A percentile compares a stretch with the other conserved stretches of the same genome.
phyloP scores from a whole-genome alignment of 305 asterid species.

The Galium porrigens region DNA sequence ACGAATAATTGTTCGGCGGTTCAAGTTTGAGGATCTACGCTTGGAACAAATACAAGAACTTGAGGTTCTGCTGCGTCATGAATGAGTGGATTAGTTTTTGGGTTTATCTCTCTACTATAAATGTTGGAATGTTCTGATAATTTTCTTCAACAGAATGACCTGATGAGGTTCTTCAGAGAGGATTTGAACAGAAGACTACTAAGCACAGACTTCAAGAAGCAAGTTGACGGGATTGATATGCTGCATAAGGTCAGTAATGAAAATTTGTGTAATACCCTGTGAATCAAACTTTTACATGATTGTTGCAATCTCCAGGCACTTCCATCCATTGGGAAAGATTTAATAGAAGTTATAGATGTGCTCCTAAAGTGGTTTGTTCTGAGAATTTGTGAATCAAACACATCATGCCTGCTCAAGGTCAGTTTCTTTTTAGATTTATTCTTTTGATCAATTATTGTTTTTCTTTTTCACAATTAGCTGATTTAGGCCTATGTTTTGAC shows the following conservation, averaged over 20 bases:
- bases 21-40: conserved; percentile 86
- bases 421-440: background rate
- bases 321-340: conserved; percentile 59
- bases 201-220: conserved; percentile 86
- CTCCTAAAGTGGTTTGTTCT: conserved; percentile 81
- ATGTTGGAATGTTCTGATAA: conserved; percentile 8
- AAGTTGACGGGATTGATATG: conserved; percentile 99
- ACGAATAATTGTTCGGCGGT: conserved; percentile 71
- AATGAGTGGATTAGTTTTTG: background rate
- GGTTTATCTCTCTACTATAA: conserved; percentile 9
- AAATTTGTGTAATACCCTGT: conserved; percentile 10
- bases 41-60: conserved; percentile 96
- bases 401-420: conserved; percentile 85
- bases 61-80: conserved; percentile 43
- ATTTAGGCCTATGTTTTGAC: conserved; percentile 9
- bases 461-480: conserved; percentile 2
- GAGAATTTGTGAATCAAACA: conserved; percentile 85
- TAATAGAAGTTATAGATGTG: conserved; percentile 77
- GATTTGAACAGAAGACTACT: conserved; percentile 81
- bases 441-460: background rate
- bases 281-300: conserved; percentile 15
- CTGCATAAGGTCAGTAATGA: conserved; percentile 61
- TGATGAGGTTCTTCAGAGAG: conserved; percentile 83
- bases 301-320: conserved; percentile 52
- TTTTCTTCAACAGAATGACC: conserved; percentile 50